Conservation (phyloP, 163 green algal species). For the Chlamydomonas reinhardtii region DNA sequence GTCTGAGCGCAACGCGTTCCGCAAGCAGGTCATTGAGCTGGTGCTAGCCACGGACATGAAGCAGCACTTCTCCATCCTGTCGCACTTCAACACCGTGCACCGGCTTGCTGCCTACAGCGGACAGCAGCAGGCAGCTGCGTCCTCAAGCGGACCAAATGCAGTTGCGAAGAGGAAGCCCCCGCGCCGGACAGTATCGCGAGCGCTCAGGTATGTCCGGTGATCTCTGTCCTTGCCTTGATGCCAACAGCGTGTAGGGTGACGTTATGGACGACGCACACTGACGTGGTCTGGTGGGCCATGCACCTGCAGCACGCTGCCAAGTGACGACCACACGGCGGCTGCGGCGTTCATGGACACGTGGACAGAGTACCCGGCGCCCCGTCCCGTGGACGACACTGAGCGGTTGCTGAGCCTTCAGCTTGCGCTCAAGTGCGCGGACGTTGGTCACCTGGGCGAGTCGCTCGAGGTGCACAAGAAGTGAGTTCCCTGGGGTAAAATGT, state of each 20-base stretch:
- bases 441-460: slow-evolving; percentile 70
- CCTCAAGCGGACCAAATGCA: too few species aligned
- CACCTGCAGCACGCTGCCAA: too few species aligned
- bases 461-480: slow-evolving; percentile 59
- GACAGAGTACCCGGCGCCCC: neutral
- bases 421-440: slow-evolving; percentile 73
- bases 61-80: slow-evolving; percentile 21
- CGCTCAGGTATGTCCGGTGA: too few species aligned
- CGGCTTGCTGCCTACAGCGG: neutral
- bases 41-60: slow-evolving; percentile 8
- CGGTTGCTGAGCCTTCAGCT: slow-evolving; percentile 67
- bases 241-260: too few species aligned
- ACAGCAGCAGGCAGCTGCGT: neutral
- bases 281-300: too few species aligned
- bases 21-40: neutral
- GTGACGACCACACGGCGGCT: too few species aligned
- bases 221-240: too few species aligned
- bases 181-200: too few species aligned
- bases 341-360: too few species aligned
- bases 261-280: too few species aligned
- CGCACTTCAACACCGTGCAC: slow-evolving; percentile 15
- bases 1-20: neutral
- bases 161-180: too few species aligned
- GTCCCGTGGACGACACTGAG: slow-evolving; percentile 47
- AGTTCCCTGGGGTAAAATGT: too few species aligned